Conservation (phyloP, 306 rosid genomes). For the Cyamopsis tetragonoloba region DNA sequence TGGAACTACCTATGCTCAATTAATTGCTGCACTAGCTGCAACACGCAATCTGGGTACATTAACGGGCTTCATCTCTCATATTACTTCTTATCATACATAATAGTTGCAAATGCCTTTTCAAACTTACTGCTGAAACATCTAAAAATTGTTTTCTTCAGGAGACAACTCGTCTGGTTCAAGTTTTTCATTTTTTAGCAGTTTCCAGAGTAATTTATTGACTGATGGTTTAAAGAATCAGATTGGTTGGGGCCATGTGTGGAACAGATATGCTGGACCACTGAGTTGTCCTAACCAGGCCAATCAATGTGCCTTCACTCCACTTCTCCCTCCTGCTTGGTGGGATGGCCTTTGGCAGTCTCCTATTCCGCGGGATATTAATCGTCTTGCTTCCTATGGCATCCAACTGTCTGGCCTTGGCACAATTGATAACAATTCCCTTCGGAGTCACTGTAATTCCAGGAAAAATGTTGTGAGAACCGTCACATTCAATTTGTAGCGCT, state of each 20-base stretch:
- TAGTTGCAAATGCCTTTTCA: background rate
- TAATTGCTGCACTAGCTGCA: slow-evolving; percentile 89
- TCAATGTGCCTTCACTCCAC: slow-evolving; percentile 85
- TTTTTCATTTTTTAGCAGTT: slow-evolving; percentile 76
- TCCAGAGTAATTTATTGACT: slow-evolving; percentile 66
- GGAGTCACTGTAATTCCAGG: slow-evolving; percentile 55
- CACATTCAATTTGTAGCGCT: slow-evolving; percentile 49
- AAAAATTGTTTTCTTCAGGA: slow-evolving; percentile 41
- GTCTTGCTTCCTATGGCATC: slow-evolving; percentile 66
- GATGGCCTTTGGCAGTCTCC: slow-evolving; percentile 95
- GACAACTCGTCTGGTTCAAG: slow-evolving; percentile 45
- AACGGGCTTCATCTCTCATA: background rate
- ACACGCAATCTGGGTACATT: slow-evolving; percentile 60
- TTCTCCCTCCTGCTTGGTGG: slow-evolving; percentile 97
- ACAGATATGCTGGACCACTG: slow-evolving; percentile 82
- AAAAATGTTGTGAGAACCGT: slow-evolving; percentile 57
- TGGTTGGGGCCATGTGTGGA: slow-evolving; percentile 99
- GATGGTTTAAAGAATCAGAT: slow-evolving; percentile 79
- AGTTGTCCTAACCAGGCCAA: slow-evolving; percentile 65
- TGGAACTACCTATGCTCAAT: slow-evolving; percentile 96
- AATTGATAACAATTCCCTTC: slow-evolving; percentile 49
- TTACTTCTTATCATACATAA: background rate
- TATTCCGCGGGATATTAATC: slow-evolving; percentile 55
- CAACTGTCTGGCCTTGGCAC: slow-evolving; percentile 58
- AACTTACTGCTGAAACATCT: slow-evolving; percentile 2